Percentiles rank a stretch among this genome's conserved stretches.
phyloP scores from a whole-genome alignment of 2,329 filamentous ascomycete species.

The Talaromyces sp. region DNA sequence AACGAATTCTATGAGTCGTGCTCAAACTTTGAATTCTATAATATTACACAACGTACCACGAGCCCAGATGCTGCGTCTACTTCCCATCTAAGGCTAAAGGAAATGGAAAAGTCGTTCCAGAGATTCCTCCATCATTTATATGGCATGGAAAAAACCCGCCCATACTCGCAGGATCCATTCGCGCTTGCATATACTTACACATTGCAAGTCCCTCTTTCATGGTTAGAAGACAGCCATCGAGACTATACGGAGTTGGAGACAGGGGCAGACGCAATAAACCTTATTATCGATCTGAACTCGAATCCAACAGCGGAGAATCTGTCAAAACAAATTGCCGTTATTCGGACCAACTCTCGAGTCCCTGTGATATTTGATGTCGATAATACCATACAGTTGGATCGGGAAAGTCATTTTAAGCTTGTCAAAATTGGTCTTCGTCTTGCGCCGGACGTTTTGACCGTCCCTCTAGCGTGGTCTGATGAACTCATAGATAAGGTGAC shows the following conservation, averaged over 20 bases:
- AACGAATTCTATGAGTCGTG: constrained; percentile 31
- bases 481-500: not conserved
- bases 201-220: not conserved
- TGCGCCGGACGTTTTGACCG: not conserved
- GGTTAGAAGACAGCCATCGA: not conserved
- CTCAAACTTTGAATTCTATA: constrained; percentile 20
- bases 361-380: constrained; percentile 1
- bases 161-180: not conserved
- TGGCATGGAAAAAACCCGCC: not conserved
- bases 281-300: not conserved
- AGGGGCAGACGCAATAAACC: constrained; percentile 1
- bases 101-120: not conserved
- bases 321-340: not conserved
- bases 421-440: not conserved
- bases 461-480: not conserved
- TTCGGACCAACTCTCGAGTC: not conserved
- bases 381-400: not conserved
- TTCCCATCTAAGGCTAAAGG: not conserved
- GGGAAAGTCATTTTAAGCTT: not conserved
- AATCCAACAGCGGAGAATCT: not conserved
- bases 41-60: not conserved
- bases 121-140: constrained; percentile 1
- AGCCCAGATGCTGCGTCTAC: not conserved
- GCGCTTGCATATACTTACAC: not conserved
- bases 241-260: not conserved